phyloP scores from a whole-genome alignment of 257 asterid species.

The Fraxinus excelsior region DNA sequence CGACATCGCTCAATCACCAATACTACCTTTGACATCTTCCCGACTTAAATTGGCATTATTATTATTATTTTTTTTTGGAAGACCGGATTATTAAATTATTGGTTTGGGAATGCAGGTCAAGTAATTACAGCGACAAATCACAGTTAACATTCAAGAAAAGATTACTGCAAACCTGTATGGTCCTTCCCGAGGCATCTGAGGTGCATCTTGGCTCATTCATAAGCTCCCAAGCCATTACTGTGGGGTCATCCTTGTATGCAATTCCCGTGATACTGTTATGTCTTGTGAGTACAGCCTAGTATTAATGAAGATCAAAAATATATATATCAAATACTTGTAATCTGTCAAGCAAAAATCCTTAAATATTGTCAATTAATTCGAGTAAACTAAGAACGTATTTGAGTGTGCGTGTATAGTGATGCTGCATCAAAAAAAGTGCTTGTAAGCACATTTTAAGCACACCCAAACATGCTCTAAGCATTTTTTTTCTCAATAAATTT shows the following conservation, averaged over 20 bases:
- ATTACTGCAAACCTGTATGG: slow-evolving; percentile 42
- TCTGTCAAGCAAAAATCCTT: not conserved
- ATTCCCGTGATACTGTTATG: slow-evolving; percentile 52
- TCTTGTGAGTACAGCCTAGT: slow-evolving; percentile 65
- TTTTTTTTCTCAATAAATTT: not conserved
- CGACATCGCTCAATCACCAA: not conserved
- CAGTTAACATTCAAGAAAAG: not conserved
- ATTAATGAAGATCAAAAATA: not conserved
- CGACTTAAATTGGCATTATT: too few relatives aligned
- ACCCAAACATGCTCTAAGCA: not conserved
- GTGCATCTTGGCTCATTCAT: slow-evolving; percentile 79
- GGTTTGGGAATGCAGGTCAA: not conserved
- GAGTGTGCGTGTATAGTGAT: too few relatives aligned
- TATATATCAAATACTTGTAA: not conserved
- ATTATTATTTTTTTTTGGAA: too few relatives aligned
- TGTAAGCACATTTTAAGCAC: not conserved
- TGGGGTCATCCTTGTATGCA: slow-evolving; percentile 68
- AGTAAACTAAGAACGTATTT: too few relatives aligned
- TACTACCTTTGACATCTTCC: not conserved
- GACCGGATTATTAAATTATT: not conserved
- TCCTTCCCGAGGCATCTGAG: slow-evolving; percentile 51
- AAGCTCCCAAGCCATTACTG: slow-evolving; percentile 83
- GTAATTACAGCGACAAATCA: not conserved
- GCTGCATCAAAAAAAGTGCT: too few relatives aligned
- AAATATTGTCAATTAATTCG: too few relatives aligned